A percentile compares a stretch with the other conserved stretches of the same genome.
phyloP scores from a whole-genome alignment of 352 stramenopile species.

The Pythium utonaiense region DNA sequence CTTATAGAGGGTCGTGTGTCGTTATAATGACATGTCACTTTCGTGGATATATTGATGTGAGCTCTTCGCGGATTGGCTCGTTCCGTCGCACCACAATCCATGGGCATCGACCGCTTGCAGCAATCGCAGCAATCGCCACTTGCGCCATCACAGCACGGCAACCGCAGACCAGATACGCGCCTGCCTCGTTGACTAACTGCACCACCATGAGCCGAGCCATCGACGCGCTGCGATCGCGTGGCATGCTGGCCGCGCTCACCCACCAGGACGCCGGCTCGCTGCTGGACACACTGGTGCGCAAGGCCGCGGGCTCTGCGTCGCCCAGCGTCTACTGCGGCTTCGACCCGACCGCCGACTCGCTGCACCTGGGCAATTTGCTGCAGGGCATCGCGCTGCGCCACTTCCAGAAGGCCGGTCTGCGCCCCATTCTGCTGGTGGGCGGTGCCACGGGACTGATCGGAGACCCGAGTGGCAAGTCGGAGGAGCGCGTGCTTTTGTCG shows the following conservation, averaged over 20 bases:
- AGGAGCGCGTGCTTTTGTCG: slow-evolving; percentile 94
- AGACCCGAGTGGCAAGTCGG: slow-evolving; percentile 98
- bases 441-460: slow-evolving; percentile 93
- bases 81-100: not conserved
- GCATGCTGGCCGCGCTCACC: slow-evolving; percentile 74
- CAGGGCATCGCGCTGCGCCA: slow-evolving; percentile 83
- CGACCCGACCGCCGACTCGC: slow-evolving; percentile 89
- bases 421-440: slow-evolving; percentile 88
- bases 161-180: no score
- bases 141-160: not conserved
- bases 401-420: slow-evolving; percentile 83
- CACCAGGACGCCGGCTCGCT: slow-evolving; percentile 50
- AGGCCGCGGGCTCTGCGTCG: not conserved
- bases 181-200: no score
- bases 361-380: slow-evolving; percentile 90
- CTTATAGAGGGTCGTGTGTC: slow-evolving; percentile 38
- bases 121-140: no score
- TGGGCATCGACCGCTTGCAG: slow-evolving; percentile 1
- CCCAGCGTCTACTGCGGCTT: slow-evolving; percentile 87
- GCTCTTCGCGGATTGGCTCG: not conserved
- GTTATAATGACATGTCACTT: slow-evolving; percentile 19
- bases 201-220: slow-evolving; percentile 81
- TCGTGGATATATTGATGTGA: not conserved
- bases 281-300: slow-evolving; percentile 50
- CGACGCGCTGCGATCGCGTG: slow-evolving; percentile 49